These are phyloP conservation scores for Salix caprea DNA, from an alignment of 345 rosid genomes.

Conservation along the genomic window DNA sequence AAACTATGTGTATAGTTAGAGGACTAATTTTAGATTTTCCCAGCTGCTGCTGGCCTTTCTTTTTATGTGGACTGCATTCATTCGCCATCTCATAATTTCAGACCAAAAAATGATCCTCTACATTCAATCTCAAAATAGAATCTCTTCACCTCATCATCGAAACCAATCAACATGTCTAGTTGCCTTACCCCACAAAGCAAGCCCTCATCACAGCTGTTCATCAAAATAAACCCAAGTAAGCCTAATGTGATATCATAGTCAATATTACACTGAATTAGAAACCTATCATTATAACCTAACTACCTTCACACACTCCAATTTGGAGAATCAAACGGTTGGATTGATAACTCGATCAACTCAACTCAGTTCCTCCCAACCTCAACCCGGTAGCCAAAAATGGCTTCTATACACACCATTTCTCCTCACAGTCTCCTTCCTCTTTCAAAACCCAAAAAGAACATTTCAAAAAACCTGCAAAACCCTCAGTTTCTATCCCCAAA, in stretches of 20 bases:
- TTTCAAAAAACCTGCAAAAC: slow-evolving; percentile 18
- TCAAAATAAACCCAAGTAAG: neutral
- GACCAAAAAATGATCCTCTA: neutral
- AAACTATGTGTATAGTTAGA: neutral
- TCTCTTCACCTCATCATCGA: too few relatives aligned
- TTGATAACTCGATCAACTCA: slow-evolving; percentile 31
- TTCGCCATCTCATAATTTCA: neutral
- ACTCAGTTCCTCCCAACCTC: slow-evolving; percentile 28
- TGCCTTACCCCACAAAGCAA: neutral
- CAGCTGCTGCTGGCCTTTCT: neutral
- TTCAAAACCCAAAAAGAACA: slow-evolving; percentile 41
- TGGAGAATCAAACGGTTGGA: slow-evolving; percentile 35
- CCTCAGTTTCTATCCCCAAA: slow-evolving; percentile 20
- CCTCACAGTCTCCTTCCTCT: slow-evolving; percentile 50
- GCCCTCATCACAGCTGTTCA: neutral
- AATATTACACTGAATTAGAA: neutral
- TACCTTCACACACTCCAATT: slow-evolving; percentile 4
- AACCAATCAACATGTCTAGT: neutral
- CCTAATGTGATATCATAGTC: neutral
- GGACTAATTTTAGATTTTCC: neutral
- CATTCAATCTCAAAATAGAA: neutral
- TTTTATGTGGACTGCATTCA: slow-evolving; percentile 10
- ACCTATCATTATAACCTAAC: slow-evolving; percentile 1
- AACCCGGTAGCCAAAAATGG: slow-evolving; percentile 44
- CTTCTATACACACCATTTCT: slow-evolving; percentile 57